Conservation (phyloP, 2,329 filamentous ascomycete species). For the Botrytis paeoniae region DNA sequence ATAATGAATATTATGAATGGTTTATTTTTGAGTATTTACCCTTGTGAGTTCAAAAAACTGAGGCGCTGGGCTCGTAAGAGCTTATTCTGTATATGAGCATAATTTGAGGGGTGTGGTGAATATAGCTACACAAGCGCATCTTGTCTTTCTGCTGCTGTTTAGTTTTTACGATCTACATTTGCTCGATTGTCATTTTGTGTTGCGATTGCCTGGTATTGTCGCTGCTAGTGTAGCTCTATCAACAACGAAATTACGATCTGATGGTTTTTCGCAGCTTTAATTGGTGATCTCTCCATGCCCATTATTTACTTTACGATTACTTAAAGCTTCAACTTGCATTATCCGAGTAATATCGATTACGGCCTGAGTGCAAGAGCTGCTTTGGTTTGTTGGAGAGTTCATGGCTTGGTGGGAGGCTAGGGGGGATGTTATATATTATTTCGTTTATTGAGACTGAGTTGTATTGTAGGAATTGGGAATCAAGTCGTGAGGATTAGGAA, state of each 20-base stretch:
- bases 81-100: neutral
- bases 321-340: neutral
- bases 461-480: neutral
- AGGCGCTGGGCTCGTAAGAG: neutral
- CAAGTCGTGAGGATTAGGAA: too few relatives aligned
- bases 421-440: neutral
- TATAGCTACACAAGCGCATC: neutral
- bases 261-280: neutral
- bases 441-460: neutral
- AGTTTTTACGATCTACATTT: neutral
- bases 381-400: neutral
- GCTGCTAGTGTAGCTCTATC: neutral
- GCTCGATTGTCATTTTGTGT: neutral
- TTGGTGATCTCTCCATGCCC: rapidly evolving
- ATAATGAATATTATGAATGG: neutral
- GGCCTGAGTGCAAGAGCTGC: neutral
- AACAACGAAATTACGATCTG: neutral
- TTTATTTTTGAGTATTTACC: neutral
- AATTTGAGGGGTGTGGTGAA: neutral
- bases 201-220: neutral
- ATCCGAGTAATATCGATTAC: too few relatives aligned
- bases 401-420: neutral
- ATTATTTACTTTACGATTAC: neutral
- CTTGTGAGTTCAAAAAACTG: neutral
- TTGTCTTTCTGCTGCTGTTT: neutral